Conservation (phyloP, 2,329 filamentous ascomycete species). For the Trichoderma atroviride region DNA sequence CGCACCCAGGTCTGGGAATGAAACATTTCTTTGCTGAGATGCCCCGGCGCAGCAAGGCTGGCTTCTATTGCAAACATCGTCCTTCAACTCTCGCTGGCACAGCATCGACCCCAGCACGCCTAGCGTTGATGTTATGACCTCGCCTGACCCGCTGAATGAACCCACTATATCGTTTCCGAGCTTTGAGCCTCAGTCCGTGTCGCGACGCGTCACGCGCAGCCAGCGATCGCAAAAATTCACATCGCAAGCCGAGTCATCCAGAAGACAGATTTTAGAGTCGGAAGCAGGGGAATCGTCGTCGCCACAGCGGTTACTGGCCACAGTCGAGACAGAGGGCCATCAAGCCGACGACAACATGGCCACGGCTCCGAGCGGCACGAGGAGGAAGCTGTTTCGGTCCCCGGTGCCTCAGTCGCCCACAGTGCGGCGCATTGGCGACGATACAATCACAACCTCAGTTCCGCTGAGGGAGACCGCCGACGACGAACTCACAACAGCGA, state of each 20-base stretch:
- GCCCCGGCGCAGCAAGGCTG: conserved; percentile 36
- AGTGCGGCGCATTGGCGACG: conserved; percentile 42
- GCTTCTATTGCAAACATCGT: conserved; percentile 31
- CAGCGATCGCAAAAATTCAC: conserved; percentile 45
- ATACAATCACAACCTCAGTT: conserved; percentile 54
- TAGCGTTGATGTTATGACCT: conserved; percentile 51
- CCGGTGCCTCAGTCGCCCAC: conserved; percentile 44
- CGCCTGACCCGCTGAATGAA: conserved; percentile 55
- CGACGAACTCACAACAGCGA: conserved; percentile 39
- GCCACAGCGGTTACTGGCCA: conserved; percentile 57
- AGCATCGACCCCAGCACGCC: conserved; percentile 42
- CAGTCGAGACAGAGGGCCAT: conserved; percentile 40
- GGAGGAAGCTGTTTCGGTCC: conserved; percentile 49
- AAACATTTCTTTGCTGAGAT: conserved; percentile 33
- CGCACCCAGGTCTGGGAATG: conserved; percentile 7
- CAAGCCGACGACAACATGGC: conserved; percentile 10
- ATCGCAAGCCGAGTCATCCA: conserved; percentile 49
- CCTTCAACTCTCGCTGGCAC: conserved; percentile 42
- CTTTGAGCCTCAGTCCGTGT: conserved; percentile 40
- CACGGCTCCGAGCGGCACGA: conserved; percentile 39
- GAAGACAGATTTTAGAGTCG: conserved; percentile 60
- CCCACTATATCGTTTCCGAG: conserved; percentile 38
- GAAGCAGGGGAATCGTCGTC: conserved; percentile 55
- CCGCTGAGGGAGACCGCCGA: conserved; percentile 50
- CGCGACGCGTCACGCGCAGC: conserved; percentile 50